A percentile compares a stretch with the other conserved stretches of the same genome.
Conservation (phyloP, 108 stramenopile genomes). For the Schizochytrium sp. region DNA sequence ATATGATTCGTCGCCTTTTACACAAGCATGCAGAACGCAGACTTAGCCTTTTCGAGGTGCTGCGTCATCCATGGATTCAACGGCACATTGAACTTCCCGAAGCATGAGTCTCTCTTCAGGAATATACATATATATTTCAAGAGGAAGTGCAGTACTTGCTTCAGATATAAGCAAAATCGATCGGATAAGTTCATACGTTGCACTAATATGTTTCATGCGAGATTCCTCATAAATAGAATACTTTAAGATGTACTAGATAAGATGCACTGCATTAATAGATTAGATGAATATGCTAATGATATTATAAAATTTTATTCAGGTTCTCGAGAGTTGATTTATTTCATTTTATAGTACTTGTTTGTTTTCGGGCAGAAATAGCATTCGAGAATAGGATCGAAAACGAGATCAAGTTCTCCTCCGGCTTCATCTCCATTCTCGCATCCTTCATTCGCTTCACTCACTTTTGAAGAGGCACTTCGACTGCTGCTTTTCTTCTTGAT, state of each 20-base stretch:
- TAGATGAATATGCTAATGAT: too few species aligned
- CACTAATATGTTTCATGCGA: too few species aligned
- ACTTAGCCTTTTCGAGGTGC: not conserved
- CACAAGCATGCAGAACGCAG: slow-evolving; percentile 38
- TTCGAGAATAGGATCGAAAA: slow-evolving; percentile 51
- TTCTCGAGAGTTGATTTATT: not conserved
- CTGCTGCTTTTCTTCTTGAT: too few species aligned
- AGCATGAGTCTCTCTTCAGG: not conserved
- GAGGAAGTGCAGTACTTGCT: not conserved
- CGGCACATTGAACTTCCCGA: slow-evolving; percentile 13
- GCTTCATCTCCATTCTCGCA: not conserved
- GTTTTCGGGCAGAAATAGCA: slow-evolving; percentile 60
- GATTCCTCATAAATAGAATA: too few species aligned
- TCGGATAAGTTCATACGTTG: too few species aligned
- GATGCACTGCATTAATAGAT: not conserved
- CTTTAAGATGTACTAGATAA: not conserved
- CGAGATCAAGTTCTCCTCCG: slow-evolving; percentile 27
- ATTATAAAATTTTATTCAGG: too few species aligned
- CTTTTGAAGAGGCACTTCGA: too few species aligned
- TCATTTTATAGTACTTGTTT: slow-evolving; percentile 57
- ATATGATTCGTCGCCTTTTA: slow-evolving; percentile 3
- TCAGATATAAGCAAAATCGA: not conserved
- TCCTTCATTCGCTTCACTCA: not conserved
- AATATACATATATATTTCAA: not conserved
- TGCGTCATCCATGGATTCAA: slow-evolving; percentile 59